Conservation (phyloP, 768 basidiomycete species). For the Guyanaporus albipodus region DNA sequence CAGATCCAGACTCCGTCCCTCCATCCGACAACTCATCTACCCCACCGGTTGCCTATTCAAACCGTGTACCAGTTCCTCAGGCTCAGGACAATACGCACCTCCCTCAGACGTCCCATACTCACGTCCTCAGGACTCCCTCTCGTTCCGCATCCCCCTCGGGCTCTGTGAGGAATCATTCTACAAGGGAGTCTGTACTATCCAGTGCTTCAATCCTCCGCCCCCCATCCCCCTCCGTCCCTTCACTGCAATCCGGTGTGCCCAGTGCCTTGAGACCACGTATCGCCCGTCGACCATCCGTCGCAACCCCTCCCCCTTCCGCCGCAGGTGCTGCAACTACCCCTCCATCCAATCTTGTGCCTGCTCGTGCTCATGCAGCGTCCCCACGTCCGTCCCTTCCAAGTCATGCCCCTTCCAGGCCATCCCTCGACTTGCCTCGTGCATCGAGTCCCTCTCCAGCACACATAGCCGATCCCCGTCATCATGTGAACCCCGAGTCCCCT, state of each 20-base stretch:
- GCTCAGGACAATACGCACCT: slow-evolving; percentile 24
- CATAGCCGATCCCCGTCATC: slow-evolving; percentile 8
- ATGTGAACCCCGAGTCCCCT: slow-evolving; percentile 19
- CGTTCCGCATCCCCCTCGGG: slow-evolving; percentile 41
- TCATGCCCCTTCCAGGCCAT: slow-evolving; percentile 13
- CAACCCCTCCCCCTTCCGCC: slow-evolving; percentile 33
- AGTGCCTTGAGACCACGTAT: slow-evolving; percentile 35
- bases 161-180: slow-evolving; percentile 22
- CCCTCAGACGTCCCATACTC: slow-evolving; percentile 22
- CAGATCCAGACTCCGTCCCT: slow-evolving; percentile 12
- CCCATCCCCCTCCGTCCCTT: slow-evolving; percentile 19
- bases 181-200: slow-evolving; percentile 23
- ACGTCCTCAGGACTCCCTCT: slow-evolving; percentile 27
- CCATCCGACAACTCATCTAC: slow-evolving; percentile 2
- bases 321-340: slow-evolving; percentile 18
- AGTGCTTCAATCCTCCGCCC: slow-evolving; percentile 17
- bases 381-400: slow-evolving; percentile 14
- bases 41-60: slow-evolving; percentile 3
- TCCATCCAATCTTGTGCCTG: slow-evolving; percentile 25
- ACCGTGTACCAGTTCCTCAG: slow-evolving; percentile 4
- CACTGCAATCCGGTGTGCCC: slow-evolving; percentile 25
- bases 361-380: slow-evolving; percentile 24
- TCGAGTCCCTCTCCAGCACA: slow-evolving; percentile 17
- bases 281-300: slow-evolving; percentile 43
- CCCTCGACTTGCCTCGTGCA: slow-evolving; percentile 17